Base-by-base conservation (phyloP, 345 rosid species). In the Moricandia arvensis region DNA sequence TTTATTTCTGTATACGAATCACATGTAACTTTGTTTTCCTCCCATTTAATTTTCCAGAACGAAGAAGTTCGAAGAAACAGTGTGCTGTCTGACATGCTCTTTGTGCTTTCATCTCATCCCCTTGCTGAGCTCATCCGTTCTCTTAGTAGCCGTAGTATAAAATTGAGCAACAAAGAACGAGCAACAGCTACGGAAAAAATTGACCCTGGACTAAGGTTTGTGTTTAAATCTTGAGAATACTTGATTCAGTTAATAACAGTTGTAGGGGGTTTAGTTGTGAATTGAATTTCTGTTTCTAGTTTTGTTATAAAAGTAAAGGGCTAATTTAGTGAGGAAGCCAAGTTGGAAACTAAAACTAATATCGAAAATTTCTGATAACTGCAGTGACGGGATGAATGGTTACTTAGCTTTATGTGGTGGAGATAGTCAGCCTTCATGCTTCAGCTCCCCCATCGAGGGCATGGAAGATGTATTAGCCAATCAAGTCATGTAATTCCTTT, bases 331-430 rank as follows among this genome's bases (percentile, higher is more conserved):
- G 47, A 12, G 10, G 13, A 66, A 58, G 72, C n/a, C 26, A 13
- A 33, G 16, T 7, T 15, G 31, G 49, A 10, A 54, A 54, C 1
- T 26, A 31, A 63, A 62, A 5, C 8, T 60, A 6, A 35, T 4
- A 17, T 27, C 12, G 4, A 43, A 65, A 15, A 2, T 62, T 72
- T 27, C 7, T 67, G 53, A 64, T 87, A 13, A 75, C 6, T 91
- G 92, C 96, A 94, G 98, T 76, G 96, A 86, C 78, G 98, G 93
- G 69, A 90, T 95, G 98, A 92, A 95, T 60, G 99, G 99, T 65
- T 95, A 86, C 82, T 78, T 95, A 74, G 86, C 85, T 49, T 91
- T 91, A 51, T 92, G 96, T 74, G 86, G 81, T 71, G 98, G 87
- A 75, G 94, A 89, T 76, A 69, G 89, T 59, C 90, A 87, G 64